phyloP scores from a whole-genome alignment of 2,329 filamentous ascomycete genomes.

The Neospermospora avenae region DNA sequence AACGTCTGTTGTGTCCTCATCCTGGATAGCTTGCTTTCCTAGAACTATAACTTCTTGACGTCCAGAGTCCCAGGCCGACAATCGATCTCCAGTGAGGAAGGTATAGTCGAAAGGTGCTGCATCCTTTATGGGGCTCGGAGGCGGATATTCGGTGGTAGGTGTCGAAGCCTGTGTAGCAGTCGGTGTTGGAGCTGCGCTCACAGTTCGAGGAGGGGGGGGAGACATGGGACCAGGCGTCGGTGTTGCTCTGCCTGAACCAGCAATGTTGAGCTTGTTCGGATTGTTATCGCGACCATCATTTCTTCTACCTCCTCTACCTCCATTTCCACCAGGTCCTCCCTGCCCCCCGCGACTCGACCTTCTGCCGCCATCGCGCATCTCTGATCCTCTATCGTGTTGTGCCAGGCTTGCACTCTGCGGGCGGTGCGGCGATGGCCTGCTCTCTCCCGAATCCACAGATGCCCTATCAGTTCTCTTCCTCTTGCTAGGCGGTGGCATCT shows the following conservation, averaged over 20 bases:
- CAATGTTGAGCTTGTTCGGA: conserved; percentile 29
- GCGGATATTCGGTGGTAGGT: conserved; percentile 27
- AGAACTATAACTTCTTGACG: conserved; percentile 64
- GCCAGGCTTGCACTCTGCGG: conserved; percentile 53
- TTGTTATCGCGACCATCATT: conserved; percentile 33
- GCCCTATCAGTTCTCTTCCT: conserved; percentile 37
- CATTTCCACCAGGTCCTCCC: conserved; percentile 22
- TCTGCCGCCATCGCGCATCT: conserved; percentile 45
- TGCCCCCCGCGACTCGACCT: conserved; percentile 46
- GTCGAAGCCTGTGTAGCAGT: conserved; percentile 25
- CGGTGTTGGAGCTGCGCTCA: conserved; percentile 32
- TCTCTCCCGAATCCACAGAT: conserved; percentile 41
- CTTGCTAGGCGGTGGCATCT: conserved; percentile 35
- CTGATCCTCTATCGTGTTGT: conserved; percentile 56
- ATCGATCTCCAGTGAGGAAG: conserved; percentile 66
- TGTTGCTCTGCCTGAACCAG: conserved; percentile 26
- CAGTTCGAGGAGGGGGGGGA: conserved; percentile 31
- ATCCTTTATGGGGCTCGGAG: conserved; percentile 32
- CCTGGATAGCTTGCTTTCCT: conserved; percentile 60
- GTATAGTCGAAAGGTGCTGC: conserved; percentile 62
- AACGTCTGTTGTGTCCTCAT: conserved; percentile 66
- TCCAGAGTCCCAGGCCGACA: conserved; percentile 67
- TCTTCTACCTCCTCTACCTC: conserved; percentile 29
- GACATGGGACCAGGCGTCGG: conserved; percentile 36
- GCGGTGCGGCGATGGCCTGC: conserved; percentile 60